A percentile compares a stretch with the other conserved stretches of the same genome.
Conservation (phyloP, 2,329 filamentous ascomycete genomes). For the Leptographium radiaticola region DNA sequence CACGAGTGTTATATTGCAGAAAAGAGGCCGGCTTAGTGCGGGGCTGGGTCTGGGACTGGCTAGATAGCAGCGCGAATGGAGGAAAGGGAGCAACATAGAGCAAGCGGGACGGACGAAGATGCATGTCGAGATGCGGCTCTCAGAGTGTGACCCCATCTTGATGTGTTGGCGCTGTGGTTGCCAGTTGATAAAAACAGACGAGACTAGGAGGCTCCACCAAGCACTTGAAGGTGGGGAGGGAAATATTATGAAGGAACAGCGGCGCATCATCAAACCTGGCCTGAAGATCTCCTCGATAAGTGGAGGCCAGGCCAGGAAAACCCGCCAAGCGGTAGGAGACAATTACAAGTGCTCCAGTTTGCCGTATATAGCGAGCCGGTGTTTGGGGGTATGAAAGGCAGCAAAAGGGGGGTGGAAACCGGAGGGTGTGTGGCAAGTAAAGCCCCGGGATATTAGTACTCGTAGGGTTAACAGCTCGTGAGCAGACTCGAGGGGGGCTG, state of each 20-base stretch:
- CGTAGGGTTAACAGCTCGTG: background rate
- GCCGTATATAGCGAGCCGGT: background rate
- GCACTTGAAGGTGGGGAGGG: constrained; percentile 24
- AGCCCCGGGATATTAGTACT: background rate
- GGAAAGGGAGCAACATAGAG: constrained; percentile 22
- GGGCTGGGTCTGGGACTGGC: constrained; percentile 28
- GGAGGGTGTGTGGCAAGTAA: background rate
- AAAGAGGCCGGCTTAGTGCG: constrained; percentile 26
- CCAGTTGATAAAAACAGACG: constrained; percentile 62
- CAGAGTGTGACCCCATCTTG: constrained; percentile 58
- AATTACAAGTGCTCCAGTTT: background rate
- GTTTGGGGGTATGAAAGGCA: background rate
- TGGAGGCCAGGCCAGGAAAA: background rate
- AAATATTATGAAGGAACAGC: constrained; percentile 10
- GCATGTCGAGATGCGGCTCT: constrained; percentile 56
- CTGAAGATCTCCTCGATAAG: constrained; percentile 31
- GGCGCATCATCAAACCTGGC: constrained; percentile 26
- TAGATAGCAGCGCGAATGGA: constrained; percentile 21
- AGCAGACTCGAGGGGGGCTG: background rate
- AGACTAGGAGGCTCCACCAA: constrained; percentile 50
- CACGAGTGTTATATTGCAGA: constrained; percentile 55
- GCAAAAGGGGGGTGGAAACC: background rate
- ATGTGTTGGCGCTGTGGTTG: constrained; percentile 82
- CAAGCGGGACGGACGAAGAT: constrained; percentile 33
- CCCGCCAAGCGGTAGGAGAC: background rate